A percentile compares a stretch with the other conserved stretches of the same genome.
Conservation (phyloP, 1,139 yeast species). For the Lodderomyces metapsilosis region DNA sequence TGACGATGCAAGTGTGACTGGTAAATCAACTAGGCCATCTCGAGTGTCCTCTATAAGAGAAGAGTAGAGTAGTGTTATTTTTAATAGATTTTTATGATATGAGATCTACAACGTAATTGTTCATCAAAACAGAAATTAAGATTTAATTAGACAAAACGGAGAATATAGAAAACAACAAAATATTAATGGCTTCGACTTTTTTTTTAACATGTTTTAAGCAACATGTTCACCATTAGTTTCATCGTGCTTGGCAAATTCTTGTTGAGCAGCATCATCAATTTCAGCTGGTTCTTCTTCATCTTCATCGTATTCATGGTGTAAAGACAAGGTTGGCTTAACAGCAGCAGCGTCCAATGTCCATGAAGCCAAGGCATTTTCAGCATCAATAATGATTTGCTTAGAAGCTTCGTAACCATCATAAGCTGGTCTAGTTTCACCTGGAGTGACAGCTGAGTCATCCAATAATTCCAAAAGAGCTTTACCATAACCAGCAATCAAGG, state of each 20-base stretch:
- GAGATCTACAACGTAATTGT: no score
- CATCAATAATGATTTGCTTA: conserved; percentile 95
- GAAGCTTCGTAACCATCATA: conserved; percentile 98
- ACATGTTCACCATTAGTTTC: conserved; percentile 16
- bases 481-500: conserved; percentile 97
- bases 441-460: conserved; percentile 96
- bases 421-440: conserved; percentile 98
- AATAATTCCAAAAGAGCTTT: conserved; percentile 93
- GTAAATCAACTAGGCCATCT: conserved; percentile 3
- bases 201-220: background rate
- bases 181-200: background rate
- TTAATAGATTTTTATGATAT: no score
- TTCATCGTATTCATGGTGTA: conserved; percentile 73
- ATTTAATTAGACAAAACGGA: conserved; percentile 18
- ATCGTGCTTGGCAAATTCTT: conserved; percentile 43
- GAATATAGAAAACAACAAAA: background rate
- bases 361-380: conserved; percentile 91
- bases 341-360: conserved; percentile 97
- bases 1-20: conserved; percentile 9
- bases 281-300: conserved; percentile 60
- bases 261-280: conserved; percentile 49
- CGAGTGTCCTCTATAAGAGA: conserved; percentile 9
- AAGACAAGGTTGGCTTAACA: conserved; percentile 89
- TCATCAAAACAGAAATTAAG: no score
- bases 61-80: background rate